Evolutionary conservation across 768 basidiomycete species (phyloP).

Genomic region (Lentinula detonsa): DNA sequence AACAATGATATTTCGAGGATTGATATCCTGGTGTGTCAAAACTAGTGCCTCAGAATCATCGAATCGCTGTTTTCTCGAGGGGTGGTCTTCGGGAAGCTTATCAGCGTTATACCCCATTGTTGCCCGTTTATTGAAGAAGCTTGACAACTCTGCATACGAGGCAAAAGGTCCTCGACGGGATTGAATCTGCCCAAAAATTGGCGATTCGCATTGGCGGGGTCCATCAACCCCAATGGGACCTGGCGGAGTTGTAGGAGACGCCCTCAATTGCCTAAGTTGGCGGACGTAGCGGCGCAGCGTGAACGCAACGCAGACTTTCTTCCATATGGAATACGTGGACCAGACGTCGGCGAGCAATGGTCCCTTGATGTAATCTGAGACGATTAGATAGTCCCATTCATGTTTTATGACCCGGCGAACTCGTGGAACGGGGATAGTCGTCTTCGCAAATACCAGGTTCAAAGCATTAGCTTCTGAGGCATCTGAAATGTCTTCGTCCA

Average conservation of each 20-base stretch:
- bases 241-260: conserved; percentile 3
- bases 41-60: conserved; percentile 17
- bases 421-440: conserved; percentile 16
- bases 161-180: conserved; percentile 9
- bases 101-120: background rate
- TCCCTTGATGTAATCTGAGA: conserved; percentile 16
- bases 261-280: conserved; percentile 8
- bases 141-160: conserved; percentile 11
- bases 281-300: conserved; percentile 16
- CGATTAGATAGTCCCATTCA: conserved; percentile 6
- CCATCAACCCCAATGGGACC: conserved; percentile 10
- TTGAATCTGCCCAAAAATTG: conserved; percentile 6
- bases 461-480: background rate
- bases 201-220: conserved; percentile 7
- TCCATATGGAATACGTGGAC: conserved; percentile 10
- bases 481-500: background rate
- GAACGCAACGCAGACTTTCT: conserved; percentile 13
- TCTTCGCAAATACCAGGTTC: conserved; percentile 3
- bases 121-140: conserved; percentile 10
- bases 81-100: conserved; percentile 5
- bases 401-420: conserved; percentile 10
- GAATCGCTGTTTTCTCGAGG: conserved; percentile 4
- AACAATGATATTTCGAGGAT: conserved; percentile 14
- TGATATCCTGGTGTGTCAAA: conserved; percentile 16
- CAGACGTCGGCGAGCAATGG: conserved; percentile 11